phyloP scores from a whole-genome alignment of 2,329 filamentous ascomycete species.

The Colletotrichum scovillei region DNA sequence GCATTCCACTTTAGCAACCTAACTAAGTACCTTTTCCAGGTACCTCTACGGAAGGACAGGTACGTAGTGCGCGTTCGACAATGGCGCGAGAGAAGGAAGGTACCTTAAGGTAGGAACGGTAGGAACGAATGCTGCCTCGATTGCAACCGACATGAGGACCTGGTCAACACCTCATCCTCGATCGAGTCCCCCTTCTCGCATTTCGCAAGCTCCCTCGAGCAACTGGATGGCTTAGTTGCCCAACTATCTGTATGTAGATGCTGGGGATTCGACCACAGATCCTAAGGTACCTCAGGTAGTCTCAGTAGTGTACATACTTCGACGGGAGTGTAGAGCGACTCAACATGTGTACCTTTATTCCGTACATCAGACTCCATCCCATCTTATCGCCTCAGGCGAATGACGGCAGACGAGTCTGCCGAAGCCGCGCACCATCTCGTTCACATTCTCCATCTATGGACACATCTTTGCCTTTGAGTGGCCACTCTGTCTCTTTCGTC shows the following conservation, averaged over 20 bases:
- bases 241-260: not conserved
- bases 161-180: not conserved
- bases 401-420: slow-evolving; percentile 14
- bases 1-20: not conserved
- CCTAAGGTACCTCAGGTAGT: not conserved
- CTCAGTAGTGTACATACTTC: not conserved
- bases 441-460: not conserved
- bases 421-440: slow-evolving; percentile 10
- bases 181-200: not conserved
- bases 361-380: slow-evolving; percentile 20
- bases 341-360: not conserved
- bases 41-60: not conserved
- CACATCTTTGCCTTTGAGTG: not conserved
- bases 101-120: not conserved
- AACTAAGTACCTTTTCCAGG: not conserved
- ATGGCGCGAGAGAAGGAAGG: not conserved
- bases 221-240: not conserved
- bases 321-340: not conserved
- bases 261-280: not conserved
- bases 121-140: not conserved
- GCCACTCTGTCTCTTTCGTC: not conserved
- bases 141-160: not conserved
- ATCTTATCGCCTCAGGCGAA: slow-evolving; percentile 13
- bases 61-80: not conserved
- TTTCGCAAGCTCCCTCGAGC: no score